Evolutionary conservation across 345 rosid species (phyloP), one percentile per base, ranked within the genome.

Genomic region (Brassica cretica): DNA sequence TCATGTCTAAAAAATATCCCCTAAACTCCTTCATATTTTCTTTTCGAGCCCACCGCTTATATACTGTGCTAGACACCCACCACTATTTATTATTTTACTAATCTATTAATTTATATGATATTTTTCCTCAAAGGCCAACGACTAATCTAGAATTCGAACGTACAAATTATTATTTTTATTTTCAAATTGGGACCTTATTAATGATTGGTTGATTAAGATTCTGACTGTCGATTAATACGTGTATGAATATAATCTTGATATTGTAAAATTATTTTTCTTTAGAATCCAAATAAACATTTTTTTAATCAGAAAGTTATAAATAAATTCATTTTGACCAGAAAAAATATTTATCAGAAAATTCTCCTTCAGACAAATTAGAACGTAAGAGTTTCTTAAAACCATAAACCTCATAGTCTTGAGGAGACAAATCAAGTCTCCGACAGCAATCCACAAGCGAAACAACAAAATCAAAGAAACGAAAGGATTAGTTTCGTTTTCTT

Each of bases 361-460:
- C 59, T 71, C 59, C 4, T 37, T 70, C 46, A 68, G 77, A 62
- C 59, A 25, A 29, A 62, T 16, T 7, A 12, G 68, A 75, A 64
- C 79, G 78, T 73, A 53, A 44, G 66, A 68, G 32, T 69, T 64
- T 66, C 83, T 76, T 66, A 81, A 46, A 84, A 84, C 87, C 87
- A 76, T 71, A 82, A 78, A 80, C 85, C 85, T 71, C 61, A 63
- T 51, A 24, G n/a, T 21, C 60, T 39, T 55, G 32, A 21, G 30
- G 24, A 19, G 79, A 69, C 68, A 35, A 15, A 39, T 19, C 51
- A 53, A 69, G 5, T 76, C 68, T 69, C 41, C 70, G 75, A 76
- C 65, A 21, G 2, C 7, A 14, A 27, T 27, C 30, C 30, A 27
- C 30, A 27, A 27, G 30, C 30, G 30, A 27, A 27, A 27, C 30